Base-by-base conservation (phyloP, 1,284 basidiomycete genomes). In the Microbotryum scabiosae region DNA sequence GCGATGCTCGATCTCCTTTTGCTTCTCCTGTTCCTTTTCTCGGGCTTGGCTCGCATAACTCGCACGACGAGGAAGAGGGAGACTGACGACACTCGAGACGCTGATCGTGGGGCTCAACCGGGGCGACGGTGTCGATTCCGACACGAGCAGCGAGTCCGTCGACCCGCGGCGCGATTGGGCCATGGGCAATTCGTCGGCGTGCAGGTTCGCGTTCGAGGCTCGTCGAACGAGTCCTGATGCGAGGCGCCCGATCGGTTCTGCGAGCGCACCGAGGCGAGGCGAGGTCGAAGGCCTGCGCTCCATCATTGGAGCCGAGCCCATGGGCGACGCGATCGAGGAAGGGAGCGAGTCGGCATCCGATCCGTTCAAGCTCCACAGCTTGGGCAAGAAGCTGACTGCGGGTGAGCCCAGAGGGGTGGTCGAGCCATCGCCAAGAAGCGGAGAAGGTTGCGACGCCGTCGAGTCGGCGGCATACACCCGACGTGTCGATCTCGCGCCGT, bases 21-120 rank as follows among this genome's bases (percentile, higher is more conserved):
- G 50, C 56, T 65, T 63, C 36, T 66, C 62, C 52, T 59, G 53
- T 26, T 64, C 67, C 60, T 68, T 66, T 21, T 62, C 67, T 9
- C 60, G 57, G 16, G 64, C 62, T 5, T 61, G 60, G 25, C 47
- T 47, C 4, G 64, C 62, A 28, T 56, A 61, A 30, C 62, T 60
- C 7, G 57, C 36, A 2, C 64, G 51, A 5, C 67, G 49, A 7
- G 53, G 48, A 18, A n/a, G 47, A 8, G 28, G 48, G 21, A n/a
- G 47, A 8, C n/a, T 49, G 16, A 41, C 50, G 8, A 51, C 51
- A 23, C 23, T 51, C n/a, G 52, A 52, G 21, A 66, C 45, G 5
- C 14, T 12, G 12, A 61, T 62, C 41, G 58, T 58, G 30, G 56
- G 53, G 4, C 59, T 56, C 23, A 61, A 59, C 1, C 41, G 32